phyloP scores from a whole-genome alignment of 441 rosid genomes.

The Bruguiera hainesii region DNA sequence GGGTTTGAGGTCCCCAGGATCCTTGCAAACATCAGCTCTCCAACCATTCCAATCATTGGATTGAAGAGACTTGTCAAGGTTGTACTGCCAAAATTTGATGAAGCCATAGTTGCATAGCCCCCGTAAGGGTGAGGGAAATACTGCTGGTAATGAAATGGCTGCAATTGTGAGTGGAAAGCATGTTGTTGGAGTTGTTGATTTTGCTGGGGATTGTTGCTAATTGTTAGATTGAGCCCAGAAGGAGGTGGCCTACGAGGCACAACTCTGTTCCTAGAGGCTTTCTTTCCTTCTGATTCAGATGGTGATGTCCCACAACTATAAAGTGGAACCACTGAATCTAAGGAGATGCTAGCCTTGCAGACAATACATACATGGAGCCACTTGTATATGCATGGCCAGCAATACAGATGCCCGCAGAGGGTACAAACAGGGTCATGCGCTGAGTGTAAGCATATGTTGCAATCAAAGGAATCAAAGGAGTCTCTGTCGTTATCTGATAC shows the following conservation, averaged over 20 bases:
- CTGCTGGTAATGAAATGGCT: slow-evolving; percentile 32
- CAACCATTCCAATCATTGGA: slow-evolving; percentile 58
- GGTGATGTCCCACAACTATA: slow-evolving; percentile 50
- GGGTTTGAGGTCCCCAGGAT: slow-evolving; percentile 46
- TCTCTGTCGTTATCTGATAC: slow-evolving; percentile 30
- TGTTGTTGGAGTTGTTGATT: slow-evolving; percentile 20
- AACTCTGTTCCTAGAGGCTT: slow-evolving; percentile 20
- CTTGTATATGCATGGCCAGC: slow-evolving; percentile 89
- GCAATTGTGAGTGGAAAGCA: slow-evolving; percentile 29
- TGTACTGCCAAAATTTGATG: slow-evolving; percentile 27
- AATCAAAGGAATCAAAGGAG: slow-evolving; percentile 63
- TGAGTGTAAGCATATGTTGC: slow-evolving; percentile 78
- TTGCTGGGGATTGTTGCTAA: slow-evolving; percentile 25
- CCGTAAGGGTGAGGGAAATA: slow-evolving; percentile 35
- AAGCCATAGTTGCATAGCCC: slow-evolving; percentile 31
- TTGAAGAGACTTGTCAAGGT: slow-evolving; percentile 33
- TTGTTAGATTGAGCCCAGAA: slow-evolving; percentile 21
- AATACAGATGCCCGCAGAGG: slow-evolving; percentile 79
- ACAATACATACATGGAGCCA: slow-evolving; percentile 72
- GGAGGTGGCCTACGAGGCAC: slow-evolving; percentile 66
- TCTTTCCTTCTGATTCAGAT: slow-evolving; percentile 37
- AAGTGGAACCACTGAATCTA: slow-evolving; percentile 64
- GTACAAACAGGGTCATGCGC: slow-evolving; percentile 76
- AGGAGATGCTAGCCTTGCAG: slow-evolving; percentile 63
- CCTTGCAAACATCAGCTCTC: slow-evolving; percentile 50